Evolutionary conservation across 1,284 basidiomycete species (phyloP), one percentile per base, ranked within the genome.

Genomic region (Sphaerobolus stellatus): DNA sequence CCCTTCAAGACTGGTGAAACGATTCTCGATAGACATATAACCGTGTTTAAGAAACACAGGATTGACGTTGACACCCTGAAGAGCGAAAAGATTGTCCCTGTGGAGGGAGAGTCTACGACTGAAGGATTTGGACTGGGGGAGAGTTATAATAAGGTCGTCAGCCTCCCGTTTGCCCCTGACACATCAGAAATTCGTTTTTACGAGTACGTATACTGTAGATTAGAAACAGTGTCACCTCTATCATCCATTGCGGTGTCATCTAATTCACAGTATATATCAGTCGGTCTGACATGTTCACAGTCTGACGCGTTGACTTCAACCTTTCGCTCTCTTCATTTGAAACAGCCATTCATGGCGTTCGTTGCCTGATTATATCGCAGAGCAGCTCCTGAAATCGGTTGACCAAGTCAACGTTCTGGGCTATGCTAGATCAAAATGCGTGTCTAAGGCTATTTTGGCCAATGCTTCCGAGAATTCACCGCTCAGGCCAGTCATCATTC

Each of bases 311-410:
- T 24, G 25, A 43, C 40, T 77, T 77, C 62, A 77, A 76, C 54
- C 54, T 72, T 28, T 60, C 69, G 0, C 58, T 76, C 2, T 56
- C 63, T 2, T 72, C 73, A 0, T 73, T 75, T 43, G 75, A 75
- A 48, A 56, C 68, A 2, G 64, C 69, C 33, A 60, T 43, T 24
- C 40, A 24, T 24, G 25, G 40, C 40, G 61, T 40, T 31, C 59
- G 5, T 61, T 60, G 29, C 38, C 58, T 60, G 4, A 58, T 24
- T 20, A 43, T n/a, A 7, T 8, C 7, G 18, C 18, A 24, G 40
- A 9, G 40, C 40, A 8, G 40, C 40, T 8, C 62, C 62, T 7
- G 69, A 70, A 54, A 46, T 43, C 62, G 14, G 52, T 69, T 43
- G 34, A 57, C 30, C 63, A 67, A 50, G 63, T 69, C 2, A 58